A percentile compares a stretch with the other conserved stretches of the same genome.
Evolutionary conservation across 345 rosid species (phyloP).

Genomic region (Salix viminalis): DNA sequence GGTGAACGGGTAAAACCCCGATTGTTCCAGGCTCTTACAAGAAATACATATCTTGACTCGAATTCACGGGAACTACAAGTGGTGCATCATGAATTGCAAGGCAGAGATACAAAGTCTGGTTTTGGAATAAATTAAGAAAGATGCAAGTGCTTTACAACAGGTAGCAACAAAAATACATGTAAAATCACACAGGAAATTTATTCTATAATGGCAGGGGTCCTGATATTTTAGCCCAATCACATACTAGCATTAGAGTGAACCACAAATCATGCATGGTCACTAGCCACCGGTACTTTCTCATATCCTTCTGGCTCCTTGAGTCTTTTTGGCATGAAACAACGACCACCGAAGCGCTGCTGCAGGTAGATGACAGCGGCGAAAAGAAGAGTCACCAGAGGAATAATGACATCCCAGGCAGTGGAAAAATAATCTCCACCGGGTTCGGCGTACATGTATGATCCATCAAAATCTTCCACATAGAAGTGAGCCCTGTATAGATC

Average conservation of each 20-base stretch:
- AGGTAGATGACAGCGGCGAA: slow-evolving; percentile 15
- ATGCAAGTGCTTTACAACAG: too few relatives aligned
- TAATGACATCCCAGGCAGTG: slow-evolving; percentile 38
- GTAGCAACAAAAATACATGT: too few relatives aligned
- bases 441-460: slow-evolving; percentile 41
- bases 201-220: too few relatives aligned
- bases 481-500: slow-evolving; percentile 17
- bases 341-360: slow-evolving; percentile 26
- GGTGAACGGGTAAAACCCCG: too few relatives aligned
- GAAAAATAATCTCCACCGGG: slow-evolving; percentile 37
- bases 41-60: too few relatives aligned
- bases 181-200: too few relatives aligned
- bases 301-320: slow-evolving; percentile 12
- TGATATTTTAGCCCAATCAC: neutral
- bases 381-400: slow-evolving; percentile 20
- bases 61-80: too few relatives aligned
- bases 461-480: slow-evolving; percentile 3
- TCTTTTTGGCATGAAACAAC: slow-evolving; percentile 19
- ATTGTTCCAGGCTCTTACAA: too few relatives aligned
- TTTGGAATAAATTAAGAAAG: too few relatives aligned
- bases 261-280: slow-evolving; percentile 9
- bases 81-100: too few relatives aligned
- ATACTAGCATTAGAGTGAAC: too few relatives aligned
- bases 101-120: too few relatives aligned
- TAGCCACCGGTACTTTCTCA: slow-evolving; percentile 14